Percentiles rank a stretch among this genome's conserved stretches.
These are phyloP conservation scores for Botrytis tulipae DNA, from an alignment of 2,329 filamentous ascomycete species.

Conservation along the genomic window DNA sequence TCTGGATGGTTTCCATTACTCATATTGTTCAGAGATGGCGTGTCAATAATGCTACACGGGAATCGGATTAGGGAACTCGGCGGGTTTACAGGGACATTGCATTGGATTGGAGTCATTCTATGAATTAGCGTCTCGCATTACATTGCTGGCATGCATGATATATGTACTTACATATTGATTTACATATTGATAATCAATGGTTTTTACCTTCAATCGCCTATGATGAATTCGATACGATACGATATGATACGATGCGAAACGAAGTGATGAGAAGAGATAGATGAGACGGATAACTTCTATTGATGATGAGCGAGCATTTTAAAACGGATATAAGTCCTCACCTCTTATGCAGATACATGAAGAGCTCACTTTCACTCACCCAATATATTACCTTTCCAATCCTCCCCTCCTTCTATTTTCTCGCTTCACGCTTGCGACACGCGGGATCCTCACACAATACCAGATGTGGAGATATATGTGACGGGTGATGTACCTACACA, in stretches of 20 bases:
- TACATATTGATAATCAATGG: not conserved
- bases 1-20: not conserved
- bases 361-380: not conserved
- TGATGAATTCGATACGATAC: not conserved
- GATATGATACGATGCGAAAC: not conserved
- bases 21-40: not conserved
- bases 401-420: too few species aligned
- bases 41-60: not conserved
- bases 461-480: not conserved
- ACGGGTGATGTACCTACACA: not conserved
- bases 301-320: not conserved
- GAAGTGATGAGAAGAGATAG: not conserved
- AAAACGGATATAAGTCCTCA: not conserved
- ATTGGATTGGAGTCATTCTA: not conserved
- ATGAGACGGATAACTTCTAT: not conserved
- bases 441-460: not conserved
- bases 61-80: not conserved
- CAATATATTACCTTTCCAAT: rapidly evolving
- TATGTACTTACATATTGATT: not conserved
- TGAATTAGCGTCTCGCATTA: not conserved
- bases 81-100: not conserved
- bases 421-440: too few species aligned
- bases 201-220: not conserved
- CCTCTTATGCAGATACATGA: not conserved
- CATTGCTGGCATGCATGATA: not conserved